A percentile compares a stretch with the other conserved stretches of the same genome.
Conservation (phyloP, 1,139 yeast species). For the Yamadazyma trypodendri region DNA sequence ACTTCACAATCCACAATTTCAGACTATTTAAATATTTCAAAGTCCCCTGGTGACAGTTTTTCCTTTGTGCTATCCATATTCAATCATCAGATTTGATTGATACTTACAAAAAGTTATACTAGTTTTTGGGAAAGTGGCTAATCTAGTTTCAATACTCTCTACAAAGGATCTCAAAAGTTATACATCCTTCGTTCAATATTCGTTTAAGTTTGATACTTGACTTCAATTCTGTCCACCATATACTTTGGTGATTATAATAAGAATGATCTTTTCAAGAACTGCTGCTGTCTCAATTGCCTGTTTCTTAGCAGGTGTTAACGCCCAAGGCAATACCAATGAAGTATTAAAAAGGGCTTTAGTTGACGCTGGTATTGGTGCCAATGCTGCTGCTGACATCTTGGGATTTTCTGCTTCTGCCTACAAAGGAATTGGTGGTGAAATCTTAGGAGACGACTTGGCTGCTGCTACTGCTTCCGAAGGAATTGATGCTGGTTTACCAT, state of each 20-base stretch:
- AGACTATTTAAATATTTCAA: background rate
- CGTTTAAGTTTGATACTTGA: slow-evolving; percentile 9
- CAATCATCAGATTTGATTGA: background rate
- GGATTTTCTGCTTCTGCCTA: slow-evolving; percentile 13
- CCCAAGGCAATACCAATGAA: slow-evolving; percentile 8
- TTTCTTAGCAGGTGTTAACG: slow-evolving; percentile 15
- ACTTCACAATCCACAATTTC: background rate
- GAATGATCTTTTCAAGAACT: slow-evolving; percentile 18
- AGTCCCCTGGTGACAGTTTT: background rate
- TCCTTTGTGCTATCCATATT: slow-evolving; percentile 1
- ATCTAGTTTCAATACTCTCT: slow-evolving; percentile 2
- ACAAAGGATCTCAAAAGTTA: slow-evolving; percentile 3
- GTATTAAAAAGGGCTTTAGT: slow-evolving; percentile 17
- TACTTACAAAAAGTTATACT: slow-evolving; percentile 6
- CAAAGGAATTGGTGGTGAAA: slow-evolving; percentile 12
- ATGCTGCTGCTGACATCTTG: slow-evolving; percentile 12
- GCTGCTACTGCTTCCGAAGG: slow-evolving; percentile 15
- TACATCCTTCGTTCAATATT: slow-evolving; percentile 7
- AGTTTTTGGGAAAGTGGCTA: slow-evolving; percentile 16
- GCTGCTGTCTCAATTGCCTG: slow-evolving; percentile 16
- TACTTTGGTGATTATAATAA: slow-evolving; percentile 1
- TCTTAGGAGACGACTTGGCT: slow-evolving; percentile 15
- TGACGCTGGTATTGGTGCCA: slow-evolving; percentile 15
- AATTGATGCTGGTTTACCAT: slow-evolving; percentile 11
- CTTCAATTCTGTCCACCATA: slow-evolving; percentile 5